Base-by-base conservation (phyloP, 108 stramenopile genomes). In the Pseudonitzschia delicatissima region DNA sequence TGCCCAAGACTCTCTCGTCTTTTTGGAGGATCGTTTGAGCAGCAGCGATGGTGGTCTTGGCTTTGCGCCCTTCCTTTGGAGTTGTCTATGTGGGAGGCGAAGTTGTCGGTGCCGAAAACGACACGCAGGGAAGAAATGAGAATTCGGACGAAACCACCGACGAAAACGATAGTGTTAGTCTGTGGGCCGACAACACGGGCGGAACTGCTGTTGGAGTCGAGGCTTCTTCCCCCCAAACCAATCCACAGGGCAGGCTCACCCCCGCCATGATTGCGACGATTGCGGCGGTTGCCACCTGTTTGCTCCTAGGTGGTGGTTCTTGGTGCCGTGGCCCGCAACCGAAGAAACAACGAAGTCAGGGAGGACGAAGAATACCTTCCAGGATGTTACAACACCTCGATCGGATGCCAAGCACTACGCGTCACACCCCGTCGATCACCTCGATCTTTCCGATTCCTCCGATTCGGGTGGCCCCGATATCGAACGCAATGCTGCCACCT, bases 351-450 rank as follows among this genome's bases (percentile, higher is more conserved):
- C n/a, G 5, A 61, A 7, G 27, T 20, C 37, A 18, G 40, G 39
- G 60, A 61, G 12, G 60, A 61, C 23, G 60, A 61, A 40, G 60
- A 61, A 40, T 61, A 61, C 20, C 37, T 61, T 15, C 15, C 2
- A 23, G n/a, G 11, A 61, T 5, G 25, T 27, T 0, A 37, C 17
- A 2, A 42, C 18, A 18, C 11, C 37, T 26, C 47, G 47, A 48
- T 4, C 20, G 25, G 40, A 27, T 21, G 37, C 39, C 7, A 40
- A 25, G 32, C 26, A 55, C 28, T 55, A 55, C 31, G 53, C 60
- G 18, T 21, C 40, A 26, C 36, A 26, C 15, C 20, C 26, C n/a
- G 27, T 28, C 20, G 23, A 61, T 42, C 60, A 61, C 26, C 60
- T 42, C 1, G 60, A 61, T 5, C 27, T 61, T 0, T 55, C 53